Evolutionary conservation across 345 rosid genomes (phyloP).

Genomic region (Odontarrhena argentea): DNA sequence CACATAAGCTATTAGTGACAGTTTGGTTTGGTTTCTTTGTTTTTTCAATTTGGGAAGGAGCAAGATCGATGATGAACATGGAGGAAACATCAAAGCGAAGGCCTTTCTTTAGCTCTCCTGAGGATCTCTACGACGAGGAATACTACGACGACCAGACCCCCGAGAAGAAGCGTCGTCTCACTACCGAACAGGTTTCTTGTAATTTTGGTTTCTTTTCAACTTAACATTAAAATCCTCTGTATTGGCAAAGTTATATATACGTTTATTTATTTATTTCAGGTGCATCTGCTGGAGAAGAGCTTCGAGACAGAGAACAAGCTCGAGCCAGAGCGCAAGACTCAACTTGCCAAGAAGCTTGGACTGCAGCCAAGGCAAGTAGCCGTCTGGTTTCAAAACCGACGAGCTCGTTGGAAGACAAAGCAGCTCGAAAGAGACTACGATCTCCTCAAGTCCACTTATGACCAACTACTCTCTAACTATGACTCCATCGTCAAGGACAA

Average conservation of each 20-base stretch:
- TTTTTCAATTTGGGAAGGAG: constrained; percentile 41
- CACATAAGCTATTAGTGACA: neutral
- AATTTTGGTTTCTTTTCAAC: neutral
- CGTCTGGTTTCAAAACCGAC: constrained; percentile 97
- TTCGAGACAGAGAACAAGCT: constrained; percentile 94
- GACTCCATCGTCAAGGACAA: constrained; percentile 62
- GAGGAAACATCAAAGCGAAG: constrained; percentile 71
- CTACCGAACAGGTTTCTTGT: constrained; percentile 60
- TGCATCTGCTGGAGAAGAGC: constrained; percentile 83
- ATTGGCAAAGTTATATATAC: neutral
- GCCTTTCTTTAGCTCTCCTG: constrained; percentile 71
- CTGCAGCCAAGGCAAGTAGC: constrained; percentile 94
- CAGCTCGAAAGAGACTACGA: constrained; percentile 90
- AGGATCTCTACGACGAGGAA: constrained; percentile 69
- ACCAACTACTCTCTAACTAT: constrained; percentile 63
- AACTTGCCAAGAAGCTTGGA: constrained; percentile 86
- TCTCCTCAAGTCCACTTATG: constrained; percentile 77
- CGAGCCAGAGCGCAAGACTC: constrained; percentile 87
- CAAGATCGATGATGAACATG: constrained; percentile 55
- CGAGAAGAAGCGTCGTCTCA: constrained; percentile 90
- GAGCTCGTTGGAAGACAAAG: constrained; percentile 94
- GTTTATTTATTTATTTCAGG: constrained; percentile 39
- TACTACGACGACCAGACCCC: constrained; percentile 77
- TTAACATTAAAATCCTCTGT: neutral
- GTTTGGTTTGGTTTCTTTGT: too few species aligned